Base-by-base conservation (phyloP, 129 eudicot species). In the Pittosporum tobira region DNA sequence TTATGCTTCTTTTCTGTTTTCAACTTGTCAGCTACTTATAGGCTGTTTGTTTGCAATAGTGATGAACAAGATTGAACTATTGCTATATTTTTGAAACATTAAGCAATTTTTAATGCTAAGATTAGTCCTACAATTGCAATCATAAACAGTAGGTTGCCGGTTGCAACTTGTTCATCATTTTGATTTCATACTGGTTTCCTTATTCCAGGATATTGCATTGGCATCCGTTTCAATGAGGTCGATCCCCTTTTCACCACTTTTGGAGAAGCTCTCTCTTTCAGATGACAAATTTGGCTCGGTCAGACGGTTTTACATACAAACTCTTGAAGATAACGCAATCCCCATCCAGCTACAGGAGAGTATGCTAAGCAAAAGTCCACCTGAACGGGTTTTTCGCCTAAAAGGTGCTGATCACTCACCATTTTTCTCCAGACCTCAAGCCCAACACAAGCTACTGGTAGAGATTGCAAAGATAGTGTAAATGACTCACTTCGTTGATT, bases 341-440 rank as follows among this genome's bases (percentile, higher is more conserved):
- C 85, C 88, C 16, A 49, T 86, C 6, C 29, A 71, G 16, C 19
- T 83, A 46, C 98, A 91, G 70, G 83, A 83, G 48, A 43, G 61
- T 64, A 86, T 86, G 94, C 48, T 86, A 52, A 86, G 63, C 56
- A 53, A 54, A 59, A 75, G 75, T 62, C 95, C 98, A 0, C 95
- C 98, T 0, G 94, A 91, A 67, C 80, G 64, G 37, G 87, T 91
- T 38, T 86, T 86, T 57, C 81, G 79, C 47, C 82, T 91, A n/a
- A 91, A 83, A 86, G 95, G 94, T 36, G 78, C 98, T 2, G 98
- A 91, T 61, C 98, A 91, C 75, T 86, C 98, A 25, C 98, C 98
- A 15, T 91, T 91, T 65, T 91, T 91, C 71, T 91, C 98, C 44
- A 86, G 84, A 67, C 98, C 98, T 55, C 98, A 91, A 68, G 88